Percentiles rank a stretch among this genome's conserved stretches.
phyloP scores from a whole-genome alignment of 192 early-diverging fungal species.

The Backusella tarrabulga region DNA sequence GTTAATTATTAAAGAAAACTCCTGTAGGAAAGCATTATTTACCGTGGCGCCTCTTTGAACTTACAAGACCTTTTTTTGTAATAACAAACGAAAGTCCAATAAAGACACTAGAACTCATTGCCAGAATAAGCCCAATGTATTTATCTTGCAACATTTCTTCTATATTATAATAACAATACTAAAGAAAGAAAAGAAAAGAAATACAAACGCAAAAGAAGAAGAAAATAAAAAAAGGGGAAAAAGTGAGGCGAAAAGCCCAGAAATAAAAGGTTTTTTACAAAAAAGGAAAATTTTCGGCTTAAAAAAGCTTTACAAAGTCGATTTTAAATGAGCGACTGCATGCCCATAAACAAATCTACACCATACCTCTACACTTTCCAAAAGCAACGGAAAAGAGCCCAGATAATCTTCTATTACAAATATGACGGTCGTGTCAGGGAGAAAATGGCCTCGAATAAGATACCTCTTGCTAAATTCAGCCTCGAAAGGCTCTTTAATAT shows the following conservation, averaged over 20 bases:
- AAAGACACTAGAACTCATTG: slow-evolving; percentile 82
- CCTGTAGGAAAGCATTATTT: slow-evolving; percentile 19
- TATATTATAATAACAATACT: not conserved
- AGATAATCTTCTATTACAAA: too few relatives aligned
- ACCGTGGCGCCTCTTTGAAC: slow-evolving; percentile 61
- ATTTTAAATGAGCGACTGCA: not conserved
- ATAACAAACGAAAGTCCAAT: slow-evolving; percentile 92
- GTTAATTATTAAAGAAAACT: slow-evolving; percentile 10
- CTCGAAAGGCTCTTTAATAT: too few relatives aligned
- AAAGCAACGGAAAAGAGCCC: too few relatives aligned
- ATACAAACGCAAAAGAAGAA: not conserved
- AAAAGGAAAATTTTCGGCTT: slow-evolving; percentile 4
- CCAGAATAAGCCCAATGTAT: slow-evolving; percentile 85
- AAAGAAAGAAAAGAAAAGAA: not conserved
- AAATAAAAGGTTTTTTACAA: not conserved
- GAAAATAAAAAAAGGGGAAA: not conserved
- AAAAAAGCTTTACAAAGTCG: not conserved
- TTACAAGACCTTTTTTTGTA: slow-evolving; percentile 91
- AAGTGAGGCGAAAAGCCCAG: not conserved
- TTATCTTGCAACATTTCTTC: slow-evolving; percentile 58
- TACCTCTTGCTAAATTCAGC: too few relatives aligned
- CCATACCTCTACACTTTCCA: not conserved
- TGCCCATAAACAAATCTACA: not conserved
- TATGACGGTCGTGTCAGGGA: too few relatives aligned
- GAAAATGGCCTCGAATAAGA: too few relatives aligned